phyloP scores from a whole-genome alignment of 805 yeast species.

The Sungouiozyma intestinalis region DNA sequence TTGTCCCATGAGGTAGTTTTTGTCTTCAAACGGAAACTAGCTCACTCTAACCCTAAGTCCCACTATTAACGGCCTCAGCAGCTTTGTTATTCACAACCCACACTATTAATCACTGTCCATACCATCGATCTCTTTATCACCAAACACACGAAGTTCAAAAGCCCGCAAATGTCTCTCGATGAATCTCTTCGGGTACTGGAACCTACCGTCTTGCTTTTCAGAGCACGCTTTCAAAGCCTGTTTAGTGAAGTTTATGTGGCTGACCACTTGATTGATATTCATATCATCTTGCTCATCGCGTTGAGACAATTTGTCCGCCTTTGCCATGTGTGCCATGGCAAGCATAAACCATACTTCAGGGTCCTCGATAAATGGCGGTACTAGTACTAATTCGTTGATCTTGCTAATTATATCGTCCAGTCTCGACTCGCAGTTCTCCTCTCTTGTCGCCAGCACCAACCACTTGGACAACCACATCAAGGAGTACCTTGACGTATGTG shows the following conservation, averaged over 20 bases:
- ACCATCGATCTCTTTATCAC: not conserved
- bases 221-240: conserved; percentile 12
- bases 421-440: conserved; percentile 1
- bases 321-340: conserved; percentile 19
- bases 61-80: too few species aligned
- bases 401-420: conserved; percentile 16
- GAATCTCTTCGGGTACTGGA: conserved; percentile 12
- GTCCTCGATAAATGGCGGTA: conserved; percentile 28
- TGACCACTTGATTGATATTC: conserved; percentile 15
- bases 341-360: conserved; percentile 25
- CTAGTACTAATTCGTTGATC: conserved; percentile 20
- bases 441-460: conserved; percentile 8
- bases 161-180: conserved; percentile 17
- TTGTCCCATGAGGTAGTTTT: too few species aligned
- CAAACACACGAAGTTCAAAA: conserved; percentile 15
- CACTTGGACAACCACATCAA: conserved; percentile 23
- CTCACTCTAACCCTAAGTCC: too few species aligned
- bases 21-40: too few species aligned
- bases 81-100: too few species aligned
- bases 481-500: conserved; percentile 21
- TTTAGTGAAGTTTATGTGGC: conserved; percentile 15
- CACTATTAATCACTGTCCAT: conserved; percentile 1
- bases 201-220: conserved; percentile 11
- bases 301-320: conserved; percentile 18
- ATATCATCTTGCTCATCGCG: conserved; percentile 13